These are phyloP conservation scores for Solanum hybrid DNA, from an alignment of 305 asterid genomes.

Conservation along the genomic window DNA sequence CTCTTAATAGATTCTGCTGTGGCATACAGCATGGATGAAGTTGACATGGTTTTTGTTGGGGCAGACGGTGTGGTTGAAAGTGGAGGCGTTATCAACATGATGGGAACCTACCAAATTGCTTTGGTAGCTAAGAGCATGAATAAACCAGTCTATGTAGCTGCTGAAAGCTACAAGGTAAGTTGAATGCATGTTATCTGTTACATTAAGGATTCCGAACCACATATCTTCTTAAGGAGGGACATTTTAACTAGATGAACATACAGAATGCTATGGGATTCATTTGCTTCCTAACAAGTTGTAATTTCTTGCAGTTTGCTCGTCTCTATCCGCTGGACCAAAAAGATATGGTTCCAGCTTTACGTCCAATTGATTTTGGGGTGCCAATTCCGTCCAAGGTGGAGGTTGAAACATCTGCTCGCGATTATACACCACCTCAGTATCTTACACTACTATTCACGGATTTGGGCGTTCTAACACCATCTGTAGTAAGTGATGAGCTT, in stretches of 20 bases:
- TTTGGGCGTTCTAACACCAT: conserved; percentile 83
- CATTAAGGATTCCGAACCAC: neutral
- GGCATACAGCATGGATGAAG: conserved; percentile 90
- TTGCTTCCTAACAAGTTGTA: conserved; percentile 1
- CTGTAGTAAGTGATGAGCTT: conserved; percentile 91
- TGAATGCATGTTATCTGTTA: neutral
- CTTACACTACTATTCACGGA: conserved; percentile 76
- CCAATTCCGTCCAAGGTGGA: conserved; percentile 87
- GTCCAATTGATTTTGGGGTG: conserved; percentile 84
- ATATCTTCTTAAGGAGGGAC: neutral
- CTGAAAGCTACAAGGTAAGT: conserved; percentile 65
- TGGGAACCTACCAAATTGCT: conserved; percentile 95
- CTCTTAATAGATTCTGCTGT: conserved; percentile 89
- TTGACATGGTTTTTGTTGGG: conserved; percentile 91
- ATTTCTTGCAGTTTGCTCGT: conserved; percentile 68
- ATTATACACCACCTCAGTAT: conserved; percentile 82
- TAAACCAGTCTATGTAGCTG: conserved; percentile 88
- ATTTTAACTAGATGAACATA: neutral
- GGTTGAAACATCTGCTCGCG: conserved; percentile 88
- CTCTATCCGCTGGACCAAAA: conserved; percentile 79
- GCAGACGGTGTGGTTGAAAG: conserved; percentile 94
- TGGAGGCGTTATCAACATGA: conserved; percentile 92
- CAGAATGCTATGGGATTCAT: neutral
- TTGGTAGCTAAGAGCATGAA: conserved; percentile 91
- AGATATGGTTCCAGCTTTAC: conserved; percentile 84